A percentile compares a stretch with the other conserved stretches of the same genome.
Evolutionary conservation across 2,329 filamentous ascomycete genomes (phyloP).

Genomic region (Whalleya microplaca): DNA sequence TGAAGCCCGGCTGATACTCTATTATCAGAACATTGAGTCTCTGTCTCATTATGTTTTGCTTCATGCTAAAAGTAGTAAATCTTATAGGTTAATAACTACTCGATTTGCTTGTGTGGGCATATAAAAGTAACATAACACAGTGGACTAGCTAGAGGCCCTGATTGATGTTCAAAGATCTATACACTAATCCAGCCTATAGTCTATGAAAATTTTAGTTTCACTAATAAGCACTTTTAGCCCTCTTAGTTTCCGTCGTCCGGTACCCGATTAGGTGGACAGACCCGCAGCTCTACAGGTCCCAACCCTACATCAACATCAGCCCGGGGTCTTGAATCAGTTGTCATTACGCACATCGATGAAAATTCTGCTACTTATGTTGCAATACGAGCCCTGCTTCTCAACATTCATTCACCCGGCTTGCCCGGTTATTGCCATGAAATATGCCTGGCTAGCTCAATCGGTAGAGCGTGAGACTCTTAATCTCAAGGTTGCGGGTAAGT

Average conservation of each 20-base stretch:
- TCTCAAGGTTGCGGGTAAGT: slow-evolving; percentile 41
- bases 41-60: too few species aligned
- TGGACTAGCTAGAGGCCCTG: too few species aligned
- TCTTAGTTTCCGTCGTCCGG: neutral
- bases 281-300: neutral
- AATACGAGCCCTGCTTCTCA: neutral
- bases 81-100: too few species aligned
- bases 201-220: neutral
- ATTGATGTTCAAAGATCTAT: too few species aligned
- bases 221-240: neutral
- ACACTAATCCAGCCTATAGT: neutral
- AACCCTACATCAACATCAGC: too few species aligned
- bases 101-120: too few species aligned
- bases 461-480: slow-evolving; percentile 75
- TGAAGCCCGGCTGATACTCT: neutral
- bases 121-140: too few species aligned
- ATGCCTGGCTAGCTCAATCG: slow-evolving; percentile 67
- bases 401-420: neutral
- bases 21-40: too few species aligned
- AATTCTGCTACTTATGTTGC: neutral
- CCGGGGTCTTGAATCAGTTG: too few species aligned
- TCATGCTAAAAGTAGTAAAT: too few species aligned
- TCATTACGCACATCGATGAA: neutral
- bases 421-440: too few species aligned
- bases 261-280: neutral